Percentiles rank a stretch among this genome's conserved stretches.
Evolutionary conservation across 768 basidiomycete genomes (phyloP).

Genomic region (Nidularia pulvinata): DNA sequence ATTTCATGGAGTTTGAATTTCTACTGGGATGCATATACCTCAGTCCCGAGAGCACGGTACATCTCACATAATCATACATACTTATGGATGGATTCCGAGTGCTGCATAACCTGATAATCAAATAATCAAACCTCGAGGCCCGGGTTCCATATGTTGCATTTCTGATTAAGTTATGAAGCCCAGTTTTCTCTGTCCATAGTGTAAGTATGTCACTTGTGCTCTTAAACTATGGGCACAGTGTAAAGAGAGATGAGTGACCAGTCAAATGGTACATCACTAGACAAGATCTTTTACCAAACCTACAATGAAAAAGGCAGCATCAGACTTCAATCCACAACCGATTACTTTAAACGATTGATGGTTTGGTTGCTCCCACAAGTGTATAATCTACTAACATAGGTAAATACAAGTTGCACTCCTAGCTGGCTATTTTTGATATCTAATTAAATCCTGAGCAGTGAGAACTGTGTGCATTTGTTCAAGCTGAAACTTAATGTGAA

Average conservation of each 20-base stretch:
- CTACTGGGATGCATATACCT: too few relatives aligned
- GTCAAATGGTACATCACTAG: neutral
- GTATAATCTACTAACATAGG: slow-evolving; percentile 21
- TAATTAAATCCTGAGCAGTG: slow-evolving; percentile 16
- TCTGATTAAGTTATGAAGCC: too few relatives aligned
- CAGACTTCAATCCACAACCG: neutral
- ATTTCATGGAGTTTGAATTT: too few relatives aligned
- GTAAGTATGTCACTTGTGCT: too few relatives aligned
- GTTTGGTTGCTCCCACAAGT: slow-evolving; percentile 16
- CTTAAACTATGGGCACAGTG: neutral
- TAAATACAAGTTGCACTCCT: slow-evolving; percentile 19
- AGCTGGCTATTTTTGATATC: slow-evolving; percentile 19
- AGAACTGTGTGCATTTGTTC: slow-evolving; percentile 23
- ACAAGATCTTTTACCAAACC: neutral
- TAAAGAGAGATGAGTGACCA: neutral
- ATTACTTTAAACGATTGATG: slow-evolving; percentile 9
- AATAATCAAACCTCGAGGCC: too few relatives aligned
- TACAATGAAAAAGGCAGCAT: neutral
- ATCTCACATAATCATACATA: too few relatives aligned
- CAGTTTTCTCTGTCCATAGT: too few relatives aligned
- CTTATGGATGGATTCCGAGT: too few relatives aligned
- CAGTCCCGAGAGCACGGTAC: too few relatives aligned
- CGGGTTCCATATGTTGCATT: too few relatives aligned
- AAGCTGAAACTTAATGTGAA: slow-evolving; percentile 20
- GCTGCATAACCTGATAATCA: too few relatives aligned